Percentiles rank a stretch among this genome's conserved stretches.
Evolutionary conservation across 495 filamentous ascomycete species (phyloP).

Genomic region (Hypoxylon fragiforme): DNA sequence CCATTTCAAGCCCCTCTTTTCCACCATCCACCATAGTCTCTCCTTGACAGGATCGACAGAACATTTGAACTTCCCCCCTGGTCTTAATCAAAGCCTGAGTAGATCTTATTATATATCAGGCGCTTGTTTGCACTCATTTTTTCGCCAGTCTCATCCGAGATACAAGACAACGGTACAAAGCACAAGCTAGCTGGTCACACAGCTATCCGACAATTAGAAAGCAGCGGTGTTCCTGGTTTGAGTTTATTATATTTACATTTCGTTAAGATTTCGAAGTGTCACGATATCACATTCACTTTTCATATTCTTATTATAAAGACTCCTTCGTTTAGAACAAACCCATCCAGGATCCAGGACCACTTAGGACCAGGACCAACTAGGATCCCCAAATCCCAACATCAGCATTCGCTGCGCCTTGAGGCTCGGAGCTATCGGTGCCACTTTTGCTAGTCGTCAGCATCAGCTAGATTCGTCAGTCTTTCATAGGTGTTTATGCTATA

Average conservation of each 20-base stretch:
- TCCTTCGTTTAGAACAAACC: too few relatives aligned
- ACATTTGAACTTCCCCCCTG: constrained; percentile 25
- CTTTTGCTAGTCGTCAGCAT: constrained; percentile 25
- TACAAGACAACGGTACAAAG: constrained; percentile 27
- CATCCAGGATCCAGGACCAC: too few relatives aligned
- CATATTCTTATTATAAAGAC: too few relatives aligned
- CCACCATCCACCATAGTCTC: constrained; percentile 23
- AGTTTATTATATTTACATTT: constrained; percentile 10
- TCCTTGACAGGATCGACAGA: constrained; percentile 34
- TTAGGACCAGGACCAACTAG: too few relatives aligned
- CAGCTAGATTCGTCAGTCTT: constrained; percentile 31
- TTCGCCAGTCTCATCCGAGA: constrained; percentile 7
- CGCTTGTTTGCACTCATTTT: constrained; percentile 11
- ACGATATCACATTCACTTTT: background rate
- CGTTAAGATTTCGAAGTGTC: constrained; percentile 25
- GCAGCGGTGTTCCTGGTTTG: constrained; percentile 17
- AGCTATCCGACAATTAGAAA: constrained; percentile 20
- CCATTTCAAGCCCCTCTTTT: constrained; percentile 29
- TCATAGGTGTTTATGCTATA: too few relatives aligned
- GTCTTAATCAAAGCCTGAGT: constrained; percentile 31
- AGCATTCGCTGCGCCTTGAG: constrained; percentile 28
- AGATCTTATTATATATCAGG: constrained; percentile 37
- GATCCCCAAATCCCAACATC: too few relatives aligned
- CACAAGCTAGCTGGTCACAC: constrained; percentile 28
- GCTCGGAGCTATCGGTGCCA: constrained; percentile 30